Conservation (phyloP, 2,329 filamentous ascomycete species). For the Pseudonectria buxi region DNA sequence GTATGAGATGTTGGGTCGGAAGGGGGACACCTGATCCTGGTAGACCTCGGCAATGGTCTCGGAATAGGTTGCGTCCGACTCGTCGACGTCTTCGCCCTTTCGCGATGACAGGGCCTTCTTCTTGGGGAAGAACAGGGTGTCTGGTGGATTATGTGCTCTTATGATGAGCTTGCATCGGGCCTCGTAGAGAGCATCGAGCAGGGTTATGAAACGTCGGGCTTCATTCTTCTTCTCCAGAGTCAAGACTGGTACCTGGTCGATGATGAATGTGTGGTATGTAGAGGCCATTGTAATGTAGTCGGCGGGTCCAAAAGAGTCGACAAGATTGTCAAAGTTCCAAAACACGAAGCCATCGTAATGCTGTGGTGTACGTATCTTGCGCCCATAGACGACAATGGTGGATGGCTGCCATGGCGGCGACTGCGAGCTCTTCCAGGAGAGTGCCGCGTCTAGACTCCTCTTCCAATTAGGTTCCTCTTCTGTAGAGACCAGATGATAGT, state of each 20-base stretch:
- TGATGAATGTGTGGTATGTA: slow-evolving; percentile 69
- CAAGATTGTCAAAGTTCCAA: slow-evolving; percentile 65
- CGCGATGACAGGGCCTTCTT: slow-evolving; percentile 16
- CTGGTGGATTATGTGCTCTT: slow-evolving; percentile 59
- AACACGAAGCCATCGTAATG: slow-evolving; percentile 51
- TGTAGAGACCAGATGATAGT: slow-evolving; percentile 22
- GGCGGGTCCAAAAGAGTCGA: slow-evolving; percentile 64
- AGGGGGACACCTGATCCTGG: slow-evolving; percentile 69
- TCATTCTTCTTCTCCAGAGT: slow-evolving; percentile 69
- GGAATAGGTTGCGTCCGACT: slow-evolving; percentile 33
- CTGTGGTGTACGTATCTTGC: slow-evolving; percentile 52
- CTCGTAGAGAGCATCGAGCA: slow-evolving; percentile 76
- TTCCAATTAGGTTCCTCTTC: slow-evolving; percentile 25
- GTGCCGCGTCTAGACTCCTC: slow-evolving; percentile 13
- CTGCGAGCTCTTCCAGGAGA: slow-evolving; percentile 15
- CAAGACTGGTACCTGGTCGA: slow-evolving; percentile 63
- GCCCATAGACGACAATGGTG: slow-evolving; percentile 53
- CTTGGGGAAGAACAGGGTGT: slow-evolving; percentile 73
- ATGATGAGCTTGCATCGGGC: slow-evolving; percentile 71
- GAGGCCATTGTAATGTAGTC: slow-evolving; percentile 80
- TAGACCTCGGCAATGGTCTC: slow-evolving; percentile 59
- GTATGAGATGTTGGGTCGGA: slow-evolving; percentile 69
- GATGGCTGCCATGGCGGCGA: slow-evolving; percentile 35
- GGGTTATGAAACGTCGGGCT: slow-evolving; percentile 70
- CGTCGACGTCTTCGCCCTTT: slow-evolving; percentile 8